Base-by-base conservation (phyloP, 306 rosid species). In the Citrullus mucosospermus region DNA sequence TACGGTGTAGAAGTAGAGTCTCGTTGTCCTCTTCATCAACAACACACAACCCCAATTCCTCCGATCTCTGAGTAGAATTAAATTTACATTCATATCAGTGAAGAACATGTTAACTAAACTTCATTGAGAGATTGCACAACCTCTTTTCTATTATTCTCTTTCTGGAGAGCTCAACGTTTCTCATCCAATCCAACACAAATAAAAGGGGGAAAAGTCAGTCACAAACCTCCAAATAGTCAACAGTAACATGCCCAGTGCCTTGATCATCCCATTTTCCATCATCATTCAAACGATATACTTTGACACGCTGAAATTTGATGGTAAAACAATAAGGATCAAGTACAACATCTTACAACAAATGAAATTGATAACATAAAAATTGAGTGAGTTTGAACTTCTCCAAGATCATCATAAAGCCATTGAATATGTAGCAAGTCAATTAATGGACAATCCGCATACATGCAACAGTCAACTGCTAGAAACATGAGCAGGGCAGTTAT, bases 221-320 rank as follows among this genome's bases (percentile, higher is more conserved):
- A 70, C 87, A 80, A 44, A 94, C 98, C 97, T 94, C 98, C 82
- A 90, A 36, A 86, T 88, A 94, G 86, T 94, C 97, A 81, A 94
- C 91, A 82, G 91, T 78, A 78, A 89, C 92, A 79, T 94, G 96
- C 46, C 98, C 97, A 79, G 98, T 94, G 77, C 98, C 98, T 86
- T 92, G 97, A 83, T 94, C 98, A 80, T 94, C 98, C 98, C 98
- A 94, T 84, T 94, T 94, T 50, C 94, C 98, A 78, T 89, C 97
- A n/a, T 87, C 96, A 85, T 83, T 92, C 82, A 94, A 82, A 44
- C 98, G 98, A 81, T 94, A 94, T 43, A 94, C 96, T 88, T 94
- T 94, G 76, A 94, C 98, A 53, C 98, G 97, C 98, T 94, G 98
- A 82, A 85, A 83, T 78, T 81, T 70, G 53, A 32, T 41, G 14